phyloP scores from a whole-genome alignment of 306 rosid genomes.

The Lablab purpureus region DNA sequence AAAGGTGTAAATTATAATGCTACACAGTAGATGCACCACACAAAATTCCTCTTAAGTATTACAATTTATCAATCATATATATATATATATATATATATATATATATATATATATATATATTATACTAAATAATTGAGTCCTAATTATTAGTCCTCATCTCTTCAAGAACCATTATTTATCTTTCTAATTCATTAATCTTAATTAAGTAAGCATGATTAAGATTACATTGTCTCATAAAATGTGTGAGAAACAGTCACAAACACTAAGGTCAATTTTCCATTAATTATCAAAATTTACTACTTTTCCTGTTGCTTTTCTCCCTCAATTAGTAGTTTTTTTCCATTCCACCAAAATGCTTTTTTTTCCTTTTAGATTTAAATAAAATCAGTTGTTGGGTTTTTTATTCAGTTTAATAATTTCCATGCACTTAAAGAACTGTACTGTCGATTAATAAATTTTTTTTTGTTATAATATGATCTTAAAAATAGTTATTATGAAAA shows the following conservation, averaged over 20 bases:
- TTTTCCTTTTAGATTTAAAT: background rate
- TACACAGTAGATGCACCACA: conserved; percentile 33
- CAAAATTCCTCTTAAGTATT: background rate
- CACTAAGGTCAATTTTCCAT: conserved; percentile 33
- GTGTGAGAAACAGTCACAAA: conserved; percentile 37
- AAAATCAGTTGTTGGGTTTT: background rate
- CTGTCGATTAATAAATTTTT: no score
- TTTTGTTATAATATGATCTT: no score
- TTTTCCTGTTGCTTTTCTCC: conserved; percentile 43
- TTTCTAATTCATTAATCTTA: conserved; percentile 28
- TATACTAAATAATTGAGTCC: conserved; percentile 32
- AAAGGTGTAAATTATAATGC: conserved; percentile 42
- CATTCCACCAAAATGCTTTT: background rate
- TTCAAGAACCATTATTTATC: conserved; percentile 30
- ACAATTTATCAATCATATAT: conserved; percentile 38
- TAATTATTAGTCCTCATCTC: background rate
- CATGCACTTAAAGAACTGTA: no score
- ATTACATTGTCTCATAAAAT: conserved; percentile 31
- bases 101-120: background rate
- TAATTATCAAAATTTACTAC: conserved; percentile 26
- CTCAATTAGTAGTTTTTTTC: background rate
- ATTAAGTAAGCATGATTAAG: conserved; percentile 47
- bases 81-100: background rate
- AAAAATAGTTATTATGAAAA: no score
- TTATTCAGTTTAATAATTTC: no score